These are phyloP conservation scores for Candida broadrunensis DNA, from an alignment of 805 yeast species.

Conservation along the genomic window DNA sequence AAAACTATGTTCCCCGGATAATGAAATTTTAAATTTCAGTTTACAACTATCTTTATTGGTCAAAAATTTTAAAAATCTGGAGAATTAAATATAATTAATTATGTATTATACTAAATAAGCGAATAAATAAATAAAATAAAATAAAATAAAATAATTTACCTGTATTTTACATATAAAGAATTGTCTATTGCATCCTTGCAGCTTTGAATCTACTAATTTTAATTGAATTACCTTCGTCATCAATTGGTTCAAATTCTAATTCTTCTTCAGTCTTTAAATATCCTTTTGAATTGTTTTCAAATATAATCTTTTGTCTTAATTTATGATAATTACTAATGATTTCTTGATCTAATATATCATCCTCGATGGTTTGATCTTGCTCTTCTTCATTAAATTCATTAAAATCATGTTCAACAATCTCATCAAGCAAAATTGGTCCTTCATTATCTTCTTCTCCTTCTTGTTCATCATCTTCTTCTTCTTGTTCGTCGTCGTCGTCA, in stretches of 20 bases:
- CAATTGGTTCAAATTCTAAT: slow-evolving; percentile 64
- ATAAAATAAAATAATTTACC: too few relatives aligned
- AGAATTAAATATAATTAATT: too few relatives aligned
- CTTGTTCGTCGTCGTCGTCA: slow-evolving; percentile 33
- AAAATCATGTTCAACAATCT: slow-evolving; percentile 39
- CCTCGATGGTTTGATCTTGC: slow-evolving; percentile 8
- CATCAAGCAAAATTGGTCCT: slow-evolving; percentile 38
- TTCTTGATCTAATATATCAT: slow-evolving; percentile 42
- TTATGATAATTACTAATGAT: slow-evolving; percentile 55
- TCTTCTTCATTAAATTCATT: slow-evolving; percentile 16
- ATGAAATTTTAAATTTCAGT: too few relatives aligned
- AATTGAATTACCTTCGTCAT: slow-evolving; percentile 56
- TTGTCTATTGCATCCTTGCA: slow-evolving; percentile 30
- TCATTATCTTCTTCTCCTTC: slow-evolving; percentile 37
- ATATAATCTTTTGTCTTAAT: slow-evolving; percentile 50
- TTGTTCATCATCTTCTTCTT: slow-evolving; percentile 25
- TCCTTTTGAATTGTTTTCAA: slow-evolving; percentile 39
- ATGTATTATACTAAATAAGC: too few relatives aligned
- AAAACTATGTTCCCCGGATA: not conserved
- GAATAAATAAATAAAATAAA: too few relatives aligned
- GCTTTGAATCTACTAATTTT: slow-evolving; percentile 69
- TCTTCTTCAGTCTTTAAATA: slow-evolving; percentile 46
- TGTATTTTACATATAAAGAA: too few relatives aligned
- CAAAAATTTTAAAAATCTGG: too few relatives aligned
- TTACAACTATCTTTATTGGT: too few relatives aligned